Evolutionary conservation across 768 basidiomycete species (phyloP).

Genomic region (Gyrodon lividus): DNA sequence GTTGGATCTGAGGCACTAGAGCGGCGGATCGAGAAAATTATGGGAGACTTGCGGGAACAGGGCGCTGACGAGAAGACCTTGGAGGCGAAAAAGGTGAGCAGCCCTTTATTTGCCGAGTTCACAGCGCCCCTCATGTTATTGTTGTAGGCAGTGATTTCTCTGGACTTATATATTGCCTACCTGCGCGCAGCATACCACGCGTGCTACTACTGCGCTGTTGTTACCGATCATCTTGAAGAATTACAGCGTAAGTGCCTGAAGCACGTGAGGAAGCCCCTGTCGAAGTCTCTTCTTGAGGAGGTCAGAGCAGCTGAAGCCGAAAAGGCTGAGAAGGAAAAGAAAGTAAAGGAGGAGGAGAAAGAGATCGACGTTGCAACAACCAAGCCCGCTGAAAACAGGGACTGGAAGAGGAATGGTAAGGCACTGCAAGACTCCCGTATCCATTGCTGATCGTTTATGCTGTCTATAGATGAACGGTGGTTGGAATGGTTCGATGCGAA

Average conservation of each 20-base stretch:
- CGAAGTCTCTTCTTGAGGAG: constrained; percentile 61
- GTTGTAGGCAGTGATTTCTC: constrained; percentile 67
- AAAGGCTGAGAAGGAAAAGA: constrained; percentile 46
- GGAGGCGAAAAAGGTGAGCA: constrained; percentile 68
- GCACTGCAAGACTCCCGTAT: neutral
- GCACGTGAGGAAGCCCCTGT: constrained; percentile 80
- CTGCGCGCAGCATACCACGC: constrained; percentile 89
- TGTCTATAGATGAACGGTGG: constrained; percentile 76
- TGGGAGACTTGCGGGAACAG: constrained; percentile 68
- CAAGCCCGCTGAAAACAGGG: constrained; percentile 44
- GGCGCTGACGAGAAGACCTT: constrained; percentile 65
- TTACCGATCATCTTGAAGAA: constrained; percentile 92
- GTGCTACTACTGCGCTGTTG: constrained; percentile 97
- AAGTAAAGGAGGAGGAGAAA: constrained; percentile 44
- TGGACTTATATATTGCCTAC: constrained; percentile 93
- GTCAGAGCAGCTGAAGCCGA: constrained; percentile 53
- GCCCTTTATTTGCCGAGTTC: constrained; percentile 9
- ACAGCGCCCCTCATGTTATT: constrained; percentile 22
- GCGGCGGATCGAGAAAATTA: constrained; percentile 72
- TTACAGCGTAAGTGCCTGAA: constrained; percentile 91
- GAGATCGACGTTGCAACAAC: constrained; percentile 32
- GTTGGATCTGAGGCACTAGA: constrained; percentile 80
- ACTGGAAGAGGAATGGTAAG: constrained; percentile 70
- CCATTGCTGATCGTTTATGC: constrained; percentile 11
- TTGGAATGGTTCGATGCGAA: constrained; percentile 86